These are phyloP conservation scores for Mycena haematopus DNA, from an alignment of 768 basidiomycete species.

Conservation along the genomic window DNA sequence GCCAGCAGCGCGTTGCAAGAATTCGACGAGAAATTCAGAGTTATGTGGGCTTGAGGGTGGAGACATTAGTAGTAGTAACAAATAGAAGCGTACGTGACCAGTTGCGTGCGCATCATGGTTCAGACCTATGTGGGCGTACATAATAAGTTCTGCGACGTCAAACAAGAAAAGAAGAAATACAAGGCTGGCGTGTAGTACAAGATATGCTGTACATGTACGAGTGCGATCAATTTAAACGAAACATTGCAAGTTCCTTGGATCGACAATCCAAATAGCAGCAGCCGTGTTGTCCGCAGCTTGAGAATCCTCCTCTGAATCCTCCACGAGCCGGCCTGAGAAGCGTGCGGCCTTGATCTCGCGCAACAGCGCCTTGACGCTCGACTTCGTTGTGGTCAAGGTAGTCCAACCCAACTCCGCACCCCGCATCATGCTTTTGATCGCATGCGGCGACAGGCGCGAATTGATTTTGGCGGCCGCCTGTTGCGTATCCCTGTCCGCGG, in stretches of 20 bases:
- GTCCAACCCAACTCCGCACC: slow-evolving; percentile 80
- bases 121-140: too few relatives aligned
- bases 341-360: slow-evolving; percentile 62
- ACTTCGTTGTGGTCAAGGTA: slow-evolving; percentile 83
- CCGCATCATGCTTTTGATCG: slow-evolving; percentile 73
- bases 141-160: too few relatives aligned
- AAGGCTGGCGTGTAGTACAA: background rate
- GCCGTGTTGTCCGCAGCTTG: slow-evolving; percentile 10
- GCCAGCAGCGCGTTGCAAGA: slow-evolving; percentile 50
- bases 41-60: too few relatives aligned
- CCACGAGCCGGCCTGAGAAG: slow-evolving; percentile 41
- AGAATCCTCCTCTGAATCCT: slow-evolving; percentile 12
- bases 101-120: too few relatives aligned
- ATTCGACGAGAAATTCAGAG: slow-evolving; percentile 60
- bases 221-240: slow-evolving; percentile 18
- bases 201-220: background rate
- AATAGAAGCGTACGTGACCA: too few relatives aligned
- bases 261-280: slow-evolving; percentile 75
- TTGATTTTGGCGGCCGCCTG: slow-evolving; percentile 61
- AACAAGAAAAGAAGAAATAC: slow-evolving; percentile 5
- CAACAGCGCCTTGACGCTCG: slow-evolving; percentile 77
- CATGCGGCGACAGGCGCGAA: slow-evolving; percentile 74
- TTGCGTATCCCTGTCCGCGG: slow-evolving; percentile 27
- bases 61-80: too few relatives aligned
- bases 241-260: slow-evolving; percentile 72